phyloP scores from a whole-genome alignment of 1,139 yeast genomes.

The Scheffersomyces segobiensis region DNA sequence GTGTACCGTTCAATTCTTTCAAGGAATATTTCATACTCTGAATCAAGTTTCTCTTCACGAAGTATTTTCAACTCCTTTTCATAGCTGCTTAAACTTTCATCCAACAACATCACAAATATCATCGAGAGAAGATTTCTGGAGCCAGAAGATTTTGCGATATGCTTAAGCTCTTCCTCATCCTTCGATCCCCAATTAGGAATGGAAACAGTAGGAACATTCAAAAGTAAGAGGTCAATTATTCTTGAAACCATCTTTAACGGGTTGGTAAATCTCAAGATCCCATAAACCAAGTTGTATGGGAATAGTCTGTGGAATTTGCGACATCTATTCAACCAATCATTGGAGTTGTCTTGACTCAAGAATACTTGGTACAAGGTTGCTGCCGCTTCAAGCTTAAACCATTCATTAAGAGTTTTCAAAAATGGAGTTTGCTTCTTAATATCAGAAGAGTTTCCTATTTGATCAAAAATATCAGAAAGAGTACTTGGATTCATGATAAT shows the following conservation, averaged over 20 bases:
- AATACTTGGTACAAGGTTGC: constrained; percentile 80
- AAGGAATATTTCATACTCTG: constrained; percentile 22
- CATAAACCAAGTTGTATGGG: constrained; percentile 76
- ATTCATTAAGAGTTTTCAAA: constrained; percentile 68
- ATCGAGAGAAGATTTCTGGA: constrained; percentile 63
- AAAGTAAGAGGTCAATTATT: constrained; percentile 74
- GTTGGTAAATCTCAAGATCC: constrained; percentile 76
- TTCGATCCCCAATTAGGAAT: constrained; percentile 19
- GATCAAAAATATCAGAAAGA: constrained; percentile 55
- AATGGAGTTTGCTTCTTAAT: constrained; percentile 69
- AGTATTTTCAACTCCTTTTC: constrained; percentile 55
- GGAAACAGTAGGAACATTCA: constrained; percentile 56
- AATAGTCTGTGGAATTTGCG: constrained; percentile 68
- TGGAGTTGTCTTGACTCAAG: constrained; percentile 76
- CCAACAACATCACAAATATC: constrained; percentile 69
- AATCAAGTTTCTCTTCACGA: constrained; percentile 24
- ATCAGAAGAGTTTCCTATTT: constrained; percentile 55
- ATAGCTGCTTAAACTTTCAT: constrained; percentile 76
- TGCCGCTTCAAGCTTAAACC: constrained; percentile 81
- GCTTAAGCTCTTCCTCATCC: constrained; percentile 5
- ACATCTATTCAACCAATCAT: constrained; percentile 69
- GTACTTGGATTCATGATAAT: constrained; percentile 50
- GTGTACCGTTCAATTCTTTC: constrained; percentile 27
- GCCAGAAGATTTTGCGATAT: constrained; percentile 44
- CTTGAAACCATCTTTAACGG: constrained; percentile 83